phyloP scores from a whole-genome alignment of 352 stramenopile species.

The Pythium phragmiticola region DNA sequence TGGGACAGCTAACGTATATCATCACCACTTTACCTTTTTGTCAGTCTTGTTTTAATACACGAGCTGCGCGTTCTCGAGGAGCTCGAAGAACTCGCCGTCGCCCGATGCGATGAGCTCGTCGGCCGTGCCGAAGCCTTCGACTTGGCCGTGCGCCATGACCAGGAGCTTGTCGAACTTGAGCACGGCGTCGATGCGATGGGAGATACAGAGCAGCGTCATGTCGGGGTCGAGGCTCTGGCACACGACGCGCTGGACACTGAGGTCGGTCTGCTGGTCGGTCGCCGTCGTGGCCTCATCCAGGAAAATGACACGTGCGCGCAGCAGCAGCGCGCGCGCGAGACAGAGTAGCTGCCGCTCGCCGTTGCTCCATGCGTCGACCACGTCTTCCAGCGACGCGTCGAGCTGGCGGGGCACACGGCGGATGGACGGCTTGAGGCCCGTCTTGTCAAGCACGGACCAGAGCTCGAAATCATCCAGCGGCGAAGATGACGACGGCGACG shows the following conservation, averaged over 20 bases:
- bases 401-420: constrained; percentile 31
- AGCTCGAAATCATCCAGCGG: constrained; percentile 68
- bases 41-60: constrained; percentile 19
- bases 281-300: constrained; percentile 95
- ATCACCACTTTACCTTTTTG: no score
- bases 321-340: constrained; percentile 89
- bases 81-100: constrained; percentile 29
- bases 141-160: constrained; percentile 82
- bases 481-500: not conserved
- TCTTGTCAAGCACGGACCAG: constrained; percentile 59
- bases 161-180: constrained; percentile 91
- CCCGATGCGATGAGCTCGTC: constrained; percentile 24
- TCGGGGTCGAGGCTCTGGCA: constrained; percentile 79
- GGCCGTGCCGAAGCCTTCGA: constrained; percentile 35
- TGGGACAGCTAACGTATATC: no score
- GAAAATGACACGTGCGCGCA: constrained; percentile 86
- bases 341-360: constrained; percentile 95
- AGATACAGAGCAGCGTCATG: constrained; percentile 93
- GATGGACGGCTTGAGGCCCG: constrained; percentile 58
- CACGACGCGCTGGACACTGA: constrained; percentile 72
- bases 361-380: constrained; percentile 89
- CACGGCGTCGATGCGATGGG: constrained; percentile 92
- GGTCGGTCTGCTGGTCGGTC: constrained; percentile 73
- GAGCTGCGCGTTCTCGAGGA: constrained; percentile 30
- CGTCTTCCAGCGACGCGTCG: constrained; percentile 45